A percentile compares a stretch with the other conserved stretches of the same genome.
Evolutionary conservation across 805 yeast genomes (phyloP).

Genomic region (Yarrowia sp.): DNA sequence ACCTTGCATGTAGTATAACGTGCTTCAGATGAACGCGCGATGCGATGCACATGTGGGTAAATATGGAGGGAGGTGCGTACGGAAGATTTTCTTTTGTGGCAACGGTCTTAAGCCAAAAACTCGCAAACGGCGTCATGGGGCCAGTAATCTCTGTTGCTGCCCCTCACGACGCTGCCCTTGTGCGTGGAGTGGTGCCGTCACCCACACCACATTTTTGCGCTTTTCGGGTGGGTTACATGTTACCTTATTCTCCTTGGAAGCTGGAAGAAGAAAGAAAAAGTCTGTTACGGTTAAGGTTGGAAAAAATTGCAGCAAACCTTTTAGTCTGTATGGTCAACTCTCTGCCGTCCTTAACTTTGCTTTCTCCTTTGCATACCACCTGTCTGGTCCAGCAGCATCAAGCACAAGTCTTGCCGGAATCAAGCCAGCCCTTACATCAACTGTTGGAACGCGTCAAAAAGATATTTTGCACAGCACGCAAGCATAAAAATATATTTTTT

Average conservation of each 20-base stretch:
- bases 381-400: constrained; percentile 20
- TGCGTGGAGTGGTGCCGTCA: constrained; percentile 2
- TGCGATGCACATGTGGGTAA: constrained; percentile 21
- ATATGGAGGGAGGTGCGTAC: constrained; percentile 7
- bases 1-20: constrained; percentile 25
- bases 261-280: constrained; percentile 20
- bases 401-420: constrained; percentile 8
- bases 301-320: constrained; percentile 26
- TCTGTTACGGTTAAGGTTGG: constrained; percentile 2
- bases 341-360: constrained; percentile 26
- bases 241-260: constrained; percentile 20
- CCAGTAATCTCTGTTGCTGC: not conserved
- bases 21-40: constrained; percentile 27
- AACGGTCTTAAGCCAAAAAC: too few species aligned
- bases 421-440: not conserved
- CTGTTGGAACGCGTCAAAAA: not conserved
- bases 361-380: constrained; percentile 25
- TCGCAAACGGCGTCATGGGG: not conserved
- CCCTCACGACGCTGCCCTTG: constrained; percentile 12
- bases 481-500: not conserved
- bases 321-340: constrained; percentile 16
- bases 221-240: constrained; percentile 24
- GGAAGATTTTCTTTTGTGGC: not conserved
- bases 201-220: constrained; percentile 7
- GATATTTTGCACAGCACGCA: not conserved